phyloP scores from a whole-genome alignment of 176 grass and related monocot species.

The Ananas comosus region DNA sequence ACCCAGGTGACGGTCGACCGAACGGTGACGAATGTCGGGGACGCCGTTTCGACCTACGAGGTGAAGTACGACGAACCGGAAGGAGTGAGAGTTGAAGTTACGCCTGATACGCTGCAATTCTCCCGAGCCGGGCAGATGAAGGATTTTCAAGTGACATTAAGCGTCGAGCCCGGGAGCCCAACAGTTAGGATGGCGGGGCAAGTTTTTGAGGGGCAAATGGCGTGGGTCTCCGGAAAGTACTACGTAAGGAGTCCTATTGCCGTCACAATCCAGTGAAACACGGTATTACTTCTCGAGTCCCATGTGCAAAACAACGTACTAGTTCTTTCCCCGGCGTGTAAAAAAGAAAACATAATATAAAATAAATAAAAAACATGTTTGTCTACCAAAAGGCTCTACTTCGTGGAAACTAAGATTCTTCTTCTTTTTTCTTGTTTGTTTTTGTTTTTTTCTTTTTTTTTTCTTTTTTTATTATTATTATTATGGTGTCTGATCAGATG shows the following conservation, averaged over 20 bases:
- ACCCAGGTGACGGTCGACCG: constrained; percentile 18
- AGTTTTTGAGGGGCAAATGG: neutral
- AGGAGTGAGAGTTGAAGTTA: neutral
- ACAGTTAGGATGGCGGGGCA: neutral
- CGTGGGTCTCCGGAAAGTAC: neutral
- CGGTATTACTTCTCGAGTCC: neutral
- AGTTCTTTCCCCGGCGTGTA: no score
- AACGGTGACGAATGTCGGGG: constrained; percentile 63
- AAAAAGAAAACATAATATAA: no score
- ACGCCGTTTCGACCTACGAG: constrained; percentile 22
- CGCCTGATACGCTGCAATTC: neutral
- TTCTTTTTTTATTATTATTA: no score
- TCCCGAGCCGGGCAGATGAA: neutral
- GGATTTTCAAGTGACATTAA: neutral
- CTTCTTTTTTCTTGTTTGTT: no score
- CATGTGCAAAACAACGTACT: no score
- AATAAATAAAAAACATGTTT: no score
- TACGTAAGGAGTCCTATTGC: neutral
- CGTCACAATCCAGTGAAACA: neutral
- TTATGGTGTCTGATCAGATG: no score
- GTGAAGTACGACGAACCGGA: neutral
- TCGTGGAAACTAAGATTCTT: no score
- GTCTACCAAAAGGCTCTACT: no score
- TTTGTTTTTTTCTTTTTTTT: no score
- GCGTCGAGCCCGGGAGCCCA: neutral